Base-by-base conservation (phyloP, 2,329 filamentous ascomycete genomes). In the Xylaria sp. region DNA sequence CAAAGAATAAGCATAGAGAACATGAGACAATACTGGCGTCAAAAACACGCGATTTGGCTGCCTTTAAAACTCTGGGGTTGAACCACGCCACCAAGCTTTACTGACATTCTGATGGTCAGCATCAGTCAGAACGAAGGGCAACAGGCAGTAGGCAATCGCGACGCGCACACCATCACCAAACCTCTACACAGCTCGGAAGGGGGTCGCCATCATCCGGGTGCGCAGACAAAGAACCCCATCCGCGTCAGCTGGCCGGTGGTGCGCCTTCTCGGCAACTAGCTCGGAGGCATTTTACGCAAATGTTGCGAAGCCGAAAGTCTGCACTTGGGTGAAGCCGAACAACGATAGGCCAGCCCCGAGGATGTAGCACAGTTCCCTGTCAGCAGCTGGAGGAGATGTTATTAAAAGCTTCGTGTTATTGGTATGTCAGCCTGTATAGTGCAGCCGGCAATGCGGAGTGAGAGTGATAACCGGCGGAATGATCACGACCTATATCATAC, bases 371-470 rank as follows among this genome's bases (percentile, higher is more conserved):
- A 59, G 55, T 32, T 57, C 50, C 48, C 39, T 20, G 39, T n/a
- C 10, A 41, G 57, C 28, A 62, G n/a, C 13, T 32, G 48, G 48
- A 39, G 25, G n/a, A 46, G n/a, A 25, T 54, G 13, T 46, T 55
- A 23, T 32, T 6, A 46, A 58, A 62, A 65, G 54, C 37, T 56
- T 61, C 25, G 51, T 66, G 46, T 52, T 44, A 71, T 68, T 69
- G 64, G 70, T 63, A 76, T 70, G 65, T 72, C 59, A 70, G 71
- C 63, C 64, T 58, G 71, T 64, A 68, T 69, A 68, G 59, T 64
- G 66, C 66, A 74, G 70, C 70, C 71, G 62, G 67, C 28, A 58
- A 65, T 66, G 68, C 65, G 63, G 65, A 64, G 59, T 48, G 52
- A 70, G 61, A 10, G 63, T 63, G 66, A 54, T 67, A 41, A 37